A percentile compares a stretch with the other conserved stretches of the same genome.
phyloP scores from a whole-genome alignment of 352 stramenopile species.

The Phytophthora pistaciae region DNA sequence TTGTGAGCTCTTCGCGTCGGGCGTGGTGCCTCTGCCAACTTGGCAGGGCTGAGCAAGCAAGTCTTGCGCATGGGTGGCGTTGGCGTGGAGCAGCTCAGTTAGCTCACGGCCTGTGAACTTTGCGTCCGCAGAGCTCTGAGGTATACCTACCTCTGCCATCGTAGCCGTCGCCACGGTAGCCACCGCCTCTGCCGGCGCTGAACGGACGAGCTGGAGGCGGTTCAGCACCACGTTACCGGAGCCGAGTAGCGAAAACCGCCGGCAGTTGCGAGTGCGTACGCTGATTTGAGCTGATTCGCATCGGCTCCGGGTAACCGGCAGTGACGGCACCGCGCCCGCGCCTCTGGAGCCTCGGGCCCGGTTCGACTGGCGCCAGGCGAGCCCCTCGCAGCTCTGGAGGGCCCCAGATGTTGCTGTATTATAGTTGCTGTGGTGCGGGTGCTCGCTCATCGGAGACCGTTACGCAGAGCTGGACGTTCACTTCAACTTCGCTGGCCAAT shows the following conservation, averaged over 20 bases:
- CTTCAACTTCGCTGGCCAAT: slow-evolving; percentile 3
- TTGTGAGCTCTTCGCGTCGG: slow-evolving; percentile 10
- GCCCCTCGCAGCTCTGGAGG: too few relatives aligned
- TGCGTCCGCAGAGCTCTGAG: not conserved
- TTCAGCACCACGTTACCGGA: slow-evolving; percentile 11
- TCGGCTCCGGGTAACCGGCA: slow-evolving; percentile 7
- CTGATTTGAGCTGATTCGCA: slow-evolving; percentile 27
- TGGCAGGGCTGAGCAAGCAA: not conserved
- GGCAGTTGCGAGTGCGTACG: slow-evolving; percentile 10
- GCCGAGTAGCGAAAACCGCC: slow-evolving; percentile 16
- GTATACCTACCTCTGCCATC: not conserved
- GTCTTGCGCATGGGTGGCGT: not conserved
- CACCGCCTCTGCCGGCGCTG: slow-evolving; percentile 16
- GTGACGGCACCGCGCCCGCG: not conserved
- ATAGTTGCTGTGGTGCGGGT: not conserved
- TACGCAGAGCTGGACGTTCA: not conserved
- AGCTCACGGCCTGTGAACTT: not conserved
- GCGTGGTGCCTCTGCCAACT: slow-evolving; percentile 16
- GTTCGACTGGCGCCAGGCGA: not conserved
- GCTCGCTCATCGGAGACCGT: not conserved
- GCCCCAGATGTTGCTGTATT: not conserved
- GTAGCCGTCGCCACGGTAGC: not conserved
- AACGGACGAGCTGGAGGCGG: slow-evolving; percentile 9
- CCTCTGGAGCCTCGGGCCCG: too few relatives aligned
- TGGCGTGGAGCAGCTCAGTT: not conserved